A percentile compares a stretch with the other conserved stretches of the same genome.
phyloP scores from a whole-genome alignment of 2,329 filamentous ascomycete genomes.

The Exophiala xenobiotica region DNA sequence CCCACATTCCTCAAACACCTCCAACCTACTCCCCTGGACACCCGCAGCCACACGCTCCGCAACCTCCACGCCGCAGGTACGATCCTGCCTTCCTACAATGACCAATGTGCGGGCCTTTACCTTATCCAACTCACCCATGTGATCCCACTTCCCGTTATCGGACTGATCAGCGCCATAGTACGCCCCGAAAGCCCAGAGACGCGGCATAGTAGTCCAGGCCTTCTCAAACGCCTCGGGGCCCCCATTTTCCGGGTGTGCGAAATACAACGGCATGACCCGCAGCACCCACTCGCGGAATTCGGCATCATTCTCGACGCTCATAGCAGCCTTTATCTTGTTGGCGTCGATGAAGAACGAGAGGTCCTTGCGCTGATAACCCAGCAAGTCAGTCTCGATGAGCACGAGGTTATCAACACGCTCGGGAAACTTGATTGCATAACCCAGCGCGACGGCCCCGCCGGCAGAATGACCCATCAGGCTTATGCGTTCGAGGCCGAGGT shows the following conservation, averaged over 20 bases:
- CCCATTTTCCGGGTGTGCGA: conserved; percentile 27
- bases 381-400: conserved; percentile 30
- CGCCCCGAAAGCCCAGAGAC: conserved; percentile 20
- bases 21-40: conserved; percentile 18
- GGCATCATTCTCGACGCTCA: conserved; percentile 20
- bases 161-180: conserved; percentile 26
- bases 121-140: conserved; percentile 16
- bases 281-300: conserved; percentile 25
- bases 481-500: conserved; percentile 29
- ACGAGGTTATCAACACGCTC: conserved; percentile 29
- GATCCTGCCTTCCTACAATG: conserved; percentile 32
- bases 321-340: neutral
- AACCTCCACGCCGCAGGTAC: conserved; percentile 28
- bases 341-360: conserved; percentile 17
- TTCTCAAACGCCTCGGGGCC: conserved; percentile 14
- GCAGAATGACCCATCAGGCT: conserved; percentile 32
- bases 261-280: conserved; percentile 31
- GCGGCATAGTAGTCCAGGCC: conserved; percentile 1
- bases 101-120: conserved; percentile 33
- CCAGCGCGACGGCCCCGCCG: conserved; percentile 33
- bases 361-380: conserved; percentile 24
- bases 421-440: conserved; percentile 32
- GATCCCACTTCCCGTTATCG: conserved; percentile 14
- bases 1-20: conserved; percentile 30
- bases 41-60: conserved; percentile 24